A percentile compares a stretch with the other conserved stretches of the same genome.
Evolutionary conservation across 208 protist genomes (phyloP).

Genomic region (Trypanosoma scelopori): DNA sequence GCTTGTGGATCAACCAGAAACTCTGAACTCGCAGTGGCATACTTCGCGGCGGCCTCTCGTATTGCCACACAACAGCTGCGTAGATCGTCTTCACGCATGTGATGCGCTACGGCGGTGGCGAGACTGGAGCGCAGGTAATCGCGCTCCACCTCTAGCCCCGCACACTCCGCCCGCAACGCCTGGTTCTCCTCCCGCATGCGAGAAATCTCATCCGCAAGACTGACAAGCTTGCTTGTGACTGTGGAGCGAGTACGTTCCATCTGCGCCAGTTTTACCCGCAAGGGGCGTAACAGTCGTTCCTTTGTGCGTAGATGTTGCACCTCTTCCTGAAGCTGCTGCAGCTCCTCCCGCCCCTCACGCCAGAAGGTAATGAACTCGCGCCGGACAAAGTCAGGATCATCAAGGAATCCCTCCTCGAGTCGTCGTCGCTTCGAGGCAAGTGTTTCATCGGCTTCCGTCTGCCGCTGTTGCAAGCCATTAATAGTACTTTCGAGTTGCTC

Average conservation of each 20-base stretch:
- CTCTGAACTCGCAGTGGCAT: conserved; percentile 59
- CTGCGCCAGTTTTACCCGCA: conserved; percentile 53
- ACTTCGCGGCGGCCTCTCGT: conserved; percentile 52
- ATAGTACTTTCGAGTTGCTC: conserved; percentile 18
- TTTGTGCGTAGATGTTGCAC: conserved; percentile 40
- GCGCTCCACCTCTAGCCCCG: conserved; percentile 67
- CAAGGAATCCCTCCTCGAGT: conserved; percentile 36
- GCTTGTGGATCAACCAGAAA: conserved; percentile 62
- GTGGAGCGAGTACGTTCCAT: conserved; percentile 46
- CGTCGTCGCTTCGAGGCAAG: conserved; percentile 49
- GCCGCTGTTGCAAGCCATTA: conserved; percentile 9
- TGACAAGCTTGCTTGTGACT: conserved; percentile 43
- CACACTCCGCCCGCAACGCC: conserved; percentile 45
- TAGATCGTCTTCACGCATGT: conserved; percentile 49
- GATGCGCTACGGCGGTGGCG: conserved; percentile 9
- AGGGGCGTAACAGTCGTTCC: conserved; percentile 36
- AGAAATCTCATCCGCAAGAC: conserved; percentile 52
- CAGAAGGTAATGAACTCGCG: conserved; percentile 69
- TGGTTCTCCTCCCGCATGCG: conserved; percentile 57
- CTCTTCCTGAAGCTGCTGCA: conserved; percentile 42
- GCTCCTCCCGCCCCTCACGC: conserved; percentile 57
- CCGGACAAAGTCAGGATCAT: conserved; percentile 56
- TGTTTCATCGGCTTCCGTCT: conserved; percentile 11
- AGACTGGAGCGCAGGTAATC: conserved; percentile 48
- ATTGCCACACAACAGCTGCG: conserved; percentile 43